Percentiles rank a stretch among this genome's conserved stretches.
Evolutionary conservation across 306 rosid species (phyloP).

Genomic region (Neltuma alba): DNA sequence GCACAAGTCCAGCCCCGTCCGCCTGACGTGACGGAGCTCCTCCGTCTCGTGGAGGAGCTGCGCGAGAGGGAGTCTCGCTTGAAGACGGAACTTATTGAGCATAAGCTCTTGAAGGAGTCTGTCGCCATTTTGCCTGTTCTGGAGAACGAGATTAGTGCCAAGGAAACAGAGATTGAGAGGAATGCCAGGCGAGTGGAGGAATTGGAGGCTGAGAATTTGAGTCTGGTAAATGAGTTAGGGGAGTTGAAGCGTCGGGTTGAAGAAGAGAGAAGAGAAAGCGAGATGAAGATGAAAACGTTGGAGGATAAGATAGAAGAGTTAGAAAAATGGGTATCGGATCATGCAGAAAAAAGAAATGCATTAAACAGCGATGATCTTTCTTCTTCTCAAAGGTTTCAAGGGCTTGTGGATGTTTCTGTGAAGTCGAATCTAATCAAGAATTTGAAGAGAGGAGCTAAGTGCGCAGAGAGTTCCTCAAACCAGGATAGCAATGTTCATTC

Average conservation of each 20-base stretch:
- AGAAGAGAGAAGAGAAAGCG: slow-evolving; percentile 50
- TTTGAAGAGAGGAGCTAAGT: slow-evolving; percentile 56
- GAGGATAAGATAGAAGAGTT: slow-evolving; percentile 68
- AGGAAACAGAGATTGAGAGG: slow-evolving; percentile 59
- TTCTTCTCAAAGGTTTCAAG: slow-evolving; percentile 71
- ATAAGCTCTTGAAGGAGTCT: slow-evolving; percentile 81
- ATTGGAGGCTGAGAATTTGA: slow-evolving; percentile 61
- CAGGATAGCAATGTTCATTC: slow-evolving; percentile 38
- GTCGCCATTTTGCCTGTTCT: slow-evolving; percentile 78
- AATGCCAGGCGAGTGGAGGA: slow-evolving; percentile 45
- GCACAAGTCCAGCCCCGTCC: slow-evolving; percentile 97
- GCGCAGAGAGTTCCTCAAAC: slow-evolving; percentile 34
- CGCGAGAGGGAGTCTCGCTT: slow-evolving; percentile 91
- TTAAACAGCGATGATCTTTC: slow-evolving; percentile 54
- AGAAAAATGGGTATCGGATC: slow-evolving; percentile 58
- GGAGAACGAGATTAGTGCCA: slow-evolving; percentile 64
- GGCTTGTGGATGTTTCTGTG: slow-evolving; percentile 55
- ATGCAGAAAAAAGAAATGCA: slow-evolving; percentile 33
- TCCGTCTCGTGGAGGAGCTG: slow-evolving; percentile 81
- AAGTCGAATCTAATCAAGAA: slow-evolving; percentile 62
- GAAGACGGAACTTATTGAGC: slow-evolving; percentile 85
- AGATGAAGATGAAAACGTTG: slow-evolving; percentile 50
- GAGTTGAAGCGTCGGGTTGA: slow-evolving; percentile 43
- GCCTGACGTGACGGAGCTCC: slow-evolving; percentile 87
- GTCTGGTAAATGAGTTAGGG: slow-evolving; percentile 47